A percentile compares a stretch with the other conserved stretches of the same genome.
Evolutionary conservation across 345 rosid species (phyloP).

Genomic region (Lepidium africanum): DNA sequence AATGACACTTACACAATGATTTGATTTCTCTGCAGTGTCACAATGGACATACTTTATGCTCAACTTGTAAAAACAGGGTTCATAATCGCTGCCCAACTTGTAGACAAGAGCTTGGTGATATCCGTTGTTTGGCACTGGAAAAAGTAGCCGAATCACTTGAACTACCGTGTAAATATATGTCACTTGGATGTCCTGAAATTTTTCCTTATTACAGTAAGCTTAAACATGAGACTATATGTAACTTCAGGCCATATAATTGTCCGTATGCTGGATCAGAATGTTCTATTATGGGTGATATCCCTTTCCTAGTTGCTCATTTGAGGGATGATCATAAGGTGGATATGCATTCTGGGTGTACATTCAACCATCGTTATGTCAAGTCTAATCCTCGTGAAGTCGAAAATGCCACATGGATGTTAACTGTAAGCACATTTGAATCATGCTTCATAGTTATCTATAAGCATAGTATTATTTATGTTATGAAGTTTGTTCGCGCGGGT

Average conservation of each 20-base stretch:
- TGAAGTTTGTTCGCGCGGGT: too few relatives aligned
- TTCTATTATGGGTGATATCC: constrained; percentile 68
- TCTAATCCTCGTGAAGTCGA: constrained; percentile 98
- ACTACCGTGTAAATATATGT: constrained; percentile 72
- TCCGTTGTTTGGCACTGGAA: constrained; percentile 86
- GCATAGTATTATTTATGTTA: not conserved
- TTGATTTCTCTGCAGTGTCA: constrained; percentile 61
- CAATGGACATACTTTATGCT: constrained; percentile 95
- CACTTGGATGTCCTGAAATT: constrained; percentile 86
- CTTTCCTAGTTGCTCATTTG: constrained; percentile 80
- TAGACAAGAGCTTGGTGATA: constrained; percentile 98
- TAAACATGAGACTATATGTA: constrained; percentile 76
- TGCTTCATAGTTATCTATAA: not conserved
- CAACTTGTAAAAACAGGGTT: constrained; percentile 83
- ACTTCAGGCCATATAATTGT: constrained; percentile 88
- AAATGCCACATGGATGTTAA: constrained; percentile 96
- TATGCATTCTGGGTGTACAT: constrained; percentile 94
- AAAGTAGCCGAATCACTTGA: constrained; percentile 94
- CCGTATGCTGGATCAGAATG: constrained; percentile 97
- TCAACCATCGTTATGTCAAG: constrained; percentile 95
- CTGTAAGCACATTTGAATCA: constrained; percentile 46
- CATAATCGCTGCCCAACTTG: constrained; percentile 94
- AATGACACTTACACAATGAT: not conserved
- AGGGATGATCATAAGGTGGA: constrained; percentile 96
- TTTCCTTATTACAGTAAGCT: constrained; percentile 95